A percentile compares a stretch with the other conserved stretches of the same genome.
Evolutionary conservation across 2,329 filamentous ascomycete genomes (phyloP).

Genomic region (Knufia fluminis): DNA sequence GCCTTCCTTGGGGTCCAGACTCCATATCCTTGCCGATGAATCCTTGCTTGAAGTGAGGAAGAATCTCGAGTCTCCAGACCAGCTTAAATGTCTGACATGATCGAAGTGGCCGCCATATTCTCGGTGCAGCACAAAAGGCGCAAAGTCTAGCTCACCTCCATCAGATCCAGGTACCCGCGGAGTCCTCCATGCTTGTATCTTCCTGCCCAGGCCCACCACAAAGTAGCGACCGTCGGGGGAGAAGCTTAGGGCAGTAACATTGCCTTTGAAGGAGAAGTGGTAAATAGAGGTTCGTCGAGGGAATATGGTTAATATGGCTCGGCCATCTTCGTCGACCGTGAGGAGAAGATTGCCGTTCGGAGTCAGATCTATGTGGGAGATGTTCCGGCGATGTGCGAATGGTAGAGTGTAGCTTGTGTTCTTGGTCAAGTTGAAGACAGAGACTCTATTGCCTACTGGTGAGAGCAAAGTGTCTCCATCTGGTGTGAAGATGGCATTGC

Average conservation of each 20-base stretch:
- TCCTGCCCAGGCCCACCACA: conserved; percentile 74
- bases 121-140: conserved; percentile 82
- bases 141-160: conserved; percentile 82
- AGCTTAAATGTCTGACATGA: conserved; percentile 73
- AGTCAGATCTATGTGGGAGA: conserved; percentile 76
- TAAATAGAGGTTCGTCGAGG: conserved; percentile 78
- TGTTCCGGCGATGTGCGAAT: conserved; percentile 86
- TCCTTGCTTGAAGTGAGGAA: conserved; percentile 89
- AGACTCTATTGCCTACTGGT: conserved; percentile 90
- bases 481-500: conserved; percentile 91
- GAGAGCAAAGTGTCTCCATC: conserved; percentile 94
- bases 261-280: conserved; percentile 87
- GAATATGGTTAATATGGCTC: conserved; percentile 86
- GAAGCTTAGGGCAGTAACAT: conserved; percentile 76
- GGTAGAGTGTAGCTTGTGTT: conserved; percentile 44
- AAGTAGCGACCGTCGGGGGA: conserved; percentile 87
- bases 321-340: conserved; percentile 87
- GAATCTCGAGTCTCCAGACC: conserved; percentile 94
- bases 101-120: conserved; percentile 86
- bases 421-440: conserved; percentile 94
- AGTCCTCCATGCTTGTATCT: conserved; percentile 92
- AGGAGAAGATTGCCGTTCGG: conserved; percentile 87
- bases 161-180: conserved; percentile 78
- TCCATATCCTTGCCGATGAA: conserved; percentile 90
- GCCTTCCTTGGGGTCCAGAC: conserved; percentile 72